Evolutionary conservation across 2,329 filamentous ascomycete genomes (phyloP).

Genomic region (Xylariaceae sp.): DNA sequence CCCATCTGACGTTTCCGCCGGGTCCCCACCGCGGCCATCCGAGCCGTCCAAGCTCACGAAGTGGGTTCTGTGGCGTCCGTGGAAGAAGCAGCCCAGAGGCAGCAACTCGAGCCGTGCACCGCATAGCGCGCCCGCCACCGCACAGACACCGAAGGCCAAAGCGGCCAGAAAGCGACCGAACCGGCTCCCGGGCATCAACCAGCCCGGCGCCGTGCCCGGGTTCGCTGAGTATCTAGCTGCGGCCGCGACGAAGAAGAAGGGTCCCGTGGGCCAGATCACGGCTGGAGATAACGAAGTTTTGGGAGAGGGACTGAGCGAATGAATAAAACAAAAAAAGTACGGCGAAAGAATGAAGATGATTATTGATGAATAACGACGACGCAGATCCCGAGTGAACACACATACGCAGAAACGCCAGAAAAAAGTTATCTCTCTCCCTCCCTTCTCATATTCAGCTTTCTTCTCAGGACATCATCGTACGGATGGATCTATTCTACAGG

Average conservation of each 20-base stretch:
- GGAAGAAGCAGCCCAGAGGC: conserved; percentile 13
- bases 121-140: conserved; percentile 3
- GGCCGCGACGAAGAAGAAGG: conserved; percentile 45
- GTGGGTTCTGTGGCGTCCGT: conserved; percentile 42
- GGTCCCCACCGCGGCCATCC: conserved; percentile 21
- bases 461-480: background rate
- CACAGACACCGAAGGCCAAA: conserved; percentile 33
- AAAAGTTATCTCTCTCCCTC: too few relatives aligned
- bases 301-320: conserved; percentile 52
- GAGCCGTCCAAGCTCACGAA: conserved; percentile 36
- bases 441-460: too few relatives aligned
- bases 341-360: background rate
- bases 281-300: conserved; percentile 36
- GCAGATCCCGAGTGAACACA: background rate
- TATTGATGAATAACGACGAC: background rate
- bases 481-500: background rate
- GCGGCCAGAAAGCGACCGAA: conserved; percentile 32
- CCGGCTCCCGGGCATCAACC: conserved; percentile 70
- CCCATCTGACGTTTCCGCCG: conserved; percentile 27
- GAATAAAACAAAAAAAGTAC: background rate
- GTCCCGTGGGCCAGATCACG: conserved; percentile 50
- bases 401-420: background rate
- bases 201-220: conserved; percentile 67
- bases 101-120: background rate
- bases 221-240: conserved; percentile 55